Evolutionary conservation across 371 early-diverging fungal species (phyloP).

Genomic region (Mortierella sp.): DNA sequence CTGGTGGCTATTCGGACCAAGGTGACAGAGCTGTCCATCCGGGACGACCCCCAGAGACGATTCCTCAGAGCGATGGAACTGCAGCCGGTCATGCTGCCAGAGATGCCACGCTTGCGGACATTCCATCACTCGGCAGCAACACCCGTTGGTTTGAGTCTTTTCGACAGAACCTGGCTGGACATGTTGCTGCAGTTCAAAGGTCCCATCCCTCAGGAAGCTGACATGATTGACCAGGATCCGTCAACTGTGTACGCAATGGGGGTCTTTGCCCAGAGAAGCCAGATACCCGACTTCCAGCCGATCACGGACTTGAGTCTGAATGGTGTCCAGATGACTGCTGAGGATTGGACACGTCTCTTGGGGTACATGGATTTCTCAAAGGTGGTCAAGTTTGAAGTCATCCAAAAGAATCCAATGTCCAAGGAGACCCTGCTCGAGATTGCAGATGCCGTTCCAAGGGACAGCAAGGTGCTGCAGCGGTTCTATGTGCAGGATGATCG

Average conservation of each 20-base stretch:
- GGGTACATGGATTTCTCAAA: background rate
- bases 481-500: background rate
- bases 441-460: background rate
- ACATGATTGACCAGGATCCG: background rate
- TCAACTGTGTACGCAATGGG: background rate
- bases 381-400: conserved; percentile 2
- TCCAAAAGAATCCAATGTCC: background rate
- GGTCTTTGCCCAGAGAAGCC: background rate
- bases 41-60: background rate
- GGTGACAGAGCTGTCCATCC: background rate
- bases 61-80: background rate
- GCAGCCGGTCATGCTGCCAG: background rate
- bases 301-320: background rate
- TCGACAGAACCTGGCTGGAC: background rate
- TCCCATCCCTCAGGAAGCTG: background rate
- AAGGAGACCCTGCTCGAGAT: background rate
- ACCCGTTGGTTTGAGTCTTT: background rate
- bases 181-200: background rate
- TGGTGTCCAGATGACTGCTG: background rate
- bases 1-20: background rate
- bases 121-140: background rate
- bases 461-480: background rate
- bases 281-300: background rate
- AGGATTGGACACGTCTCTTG: background rate
- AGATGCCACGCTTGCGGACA: background rate